A percentile compares a stretch with the other conserved stretches of the same genome.
Conservation (phyloP, 2,329 filamentous ascomycete species). For the Colletotrichum agaves region DNA sequence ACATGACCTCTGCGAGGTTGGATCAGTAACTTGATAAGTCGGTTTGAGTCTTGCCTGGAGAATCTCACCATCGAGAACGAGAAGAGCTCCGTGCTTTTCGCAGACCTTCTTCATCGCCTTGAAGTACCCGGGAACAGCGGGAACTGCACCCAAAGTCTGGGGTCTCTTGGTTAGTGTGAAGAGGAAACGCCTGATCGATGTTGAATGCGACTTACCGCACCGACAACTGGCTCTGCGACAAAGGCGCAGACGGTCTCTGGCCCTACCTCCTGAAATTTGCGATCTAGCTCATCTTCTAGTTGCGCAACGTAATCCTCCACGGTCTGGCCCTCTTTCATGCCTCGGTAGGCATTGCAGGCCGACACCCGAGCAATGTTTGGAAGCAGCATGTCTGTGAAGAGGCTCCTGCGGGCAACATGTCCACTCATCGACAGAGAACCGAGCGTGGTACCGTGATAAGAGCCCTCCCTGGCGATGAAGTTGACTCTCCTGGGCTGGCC, state of each 20-base stretch:
- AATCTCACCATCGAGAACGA: conserved; percentile 71
- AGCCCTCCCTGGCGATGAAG: conserved; percentile 75
- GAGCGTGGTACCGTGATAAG: conserved; percentile 79
- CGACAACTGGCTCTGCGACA: conserved; percentile 75
- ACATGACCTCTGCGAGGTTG: conserved; percentile 46
- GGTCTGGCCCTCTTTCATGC: conserved; percentile 60
- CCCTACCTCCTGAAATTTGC: conserved; percentile 71
- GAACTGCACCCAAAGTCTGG: conserved; percentile 75
- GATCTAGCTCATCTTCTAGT: conserved; percentile 73
- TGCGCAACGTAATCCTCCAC: conserved; percentile 62
- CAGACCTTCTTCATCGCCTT: conserved; percentile 75
- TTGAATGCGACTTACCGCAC: conserved; percentile 64
- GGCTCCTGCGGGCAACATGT: conserved; percentile 67
- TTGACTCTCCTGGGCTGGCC: conserved; percentile 62
- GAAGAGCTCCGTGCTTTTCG: conserved; percentile 74
- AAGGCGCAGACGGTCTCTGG: conserved; percentile 72
- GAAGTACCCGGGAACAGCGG: conserved; percentile 67
- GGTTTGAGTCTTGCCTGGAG: not conserved
- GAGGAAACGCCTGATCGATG: conserved; percentile 31
- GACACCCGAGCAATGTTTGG: conserved; percentile 69
- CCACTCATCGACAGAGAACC: conserved; percentile 74
- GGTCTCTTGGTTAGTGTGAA: not conserved
- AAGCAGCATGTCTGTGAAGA: conserved; percentile 71
- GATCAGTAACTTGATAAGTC: not conserved
- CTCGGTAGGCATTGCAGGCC: conserved; percentile 74